Base-by-base conservation (phyloP, 768 basidiomycete species). In the Mycena haematopus region DNA sequence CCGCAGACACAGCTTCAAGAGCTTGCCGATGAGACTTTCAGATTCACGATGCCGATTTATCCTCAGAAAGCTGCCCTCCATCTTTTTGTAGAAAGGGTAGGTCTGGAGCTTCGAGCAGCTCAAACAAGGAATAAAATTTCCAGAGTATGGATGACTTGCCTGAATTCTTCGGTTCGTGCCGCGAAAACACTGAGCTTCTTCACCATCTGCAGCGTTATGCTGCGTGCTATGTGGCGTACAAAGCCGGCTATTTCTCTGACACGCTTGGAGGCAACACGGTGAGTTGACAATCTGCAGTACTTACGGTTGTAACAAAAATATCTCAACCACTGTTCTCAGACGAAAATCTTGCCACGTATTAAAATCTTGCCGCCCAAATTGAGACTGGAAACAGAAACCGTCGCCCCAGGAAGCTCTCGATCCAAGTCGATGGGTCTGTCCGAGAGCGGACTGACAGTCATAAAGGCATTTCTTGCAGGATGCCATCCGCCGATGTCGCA, bases 131-230 rank as follows among this genome's bases (percentile, higher is more conserved):
- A 3, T n/a, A 10, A 46, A 10, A 25, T 38, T 5, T 21, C 36
- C 42, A 66, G 63, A 52, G 54, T 15, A 60, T 60, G 8, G n/a
- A 24, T 0, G 3, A 33, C 5, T 56, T 56, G 15, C 63, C 63
- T n/a, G n/a, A 22, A 13, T 52, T 22, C 21, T 60, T 62, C 17
- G 25, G 56, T 19, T 15, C 56, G 10, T 65, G 65, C 21, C 14
- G 10, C 1, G 40, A 46, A 14, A 31, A 63, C 15, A 52, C 49
- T 5, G 45, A 29, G 3, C 49, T 63, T 10, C 53, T 59, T 6
- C 57, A 63, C 15, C 53, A 60, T 46, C 52, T 67, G 6, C 65
- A 67, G 38, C 65, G 65, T 2, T 67, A 67, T 40, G 62, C 27
- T 2, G 65, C 65, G 8, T 60, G 54, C 44, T 67, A 63, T 38